Evolutionary conservation across 345 rosid genomes (phyloP).

Genomic region (Mangifera indica): DNA sequence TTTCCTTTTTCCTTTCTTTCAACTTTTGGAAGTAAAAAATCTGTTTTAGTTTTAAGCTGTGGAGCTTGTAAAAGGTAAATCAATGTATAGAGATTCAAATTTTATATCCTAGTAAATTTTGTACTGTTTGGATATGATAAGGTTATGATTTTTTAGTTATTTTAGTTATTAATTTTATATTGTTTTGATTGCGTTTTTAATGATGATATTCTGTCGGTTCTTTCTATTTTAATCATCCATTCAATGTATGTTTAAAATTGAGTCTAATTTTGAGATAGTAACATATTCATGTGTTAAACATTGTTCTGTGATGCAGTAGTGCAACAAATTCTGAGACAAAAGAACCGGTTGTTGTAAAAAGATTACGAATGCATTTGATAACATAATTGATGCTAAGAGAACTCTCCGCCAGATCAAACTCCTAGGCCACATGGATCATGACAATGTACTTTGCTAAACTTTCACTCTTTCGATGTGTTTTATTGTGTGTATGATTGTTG

Average conservation of each 20-base stretch:
- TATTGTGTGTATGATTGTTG: neutral
- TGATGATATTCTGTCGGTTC: neutral
- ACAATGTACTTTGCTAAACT: conserved; percentile 48
- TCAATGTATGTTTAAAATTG: neutral
- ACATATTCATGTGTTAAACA: neutral
- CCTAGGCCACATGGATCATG: conserved; percentile 86
- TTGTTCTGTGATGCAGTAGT: conserved; percentile 47
- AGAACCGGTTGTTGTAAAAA: conserved; percentile 92
- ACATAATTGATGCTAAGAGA: conserved; percentile 87
- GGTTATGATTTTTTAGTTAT: neutral
- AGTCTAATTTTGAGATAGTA: neutral
- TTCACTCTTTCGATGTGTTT: neutral
- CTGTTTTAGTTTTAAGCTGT: neutral
- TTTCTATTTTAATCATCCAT: neutral
- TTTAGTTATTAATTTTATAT: no score
- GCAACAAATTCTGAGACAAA: conserved; percentile 70
- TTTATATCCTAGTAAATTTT: neutral
- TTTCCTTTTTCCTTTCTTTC: neutral
- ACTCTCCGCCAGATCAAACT: conserved; percentile 92
- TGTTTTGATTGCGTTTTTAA: neutral
- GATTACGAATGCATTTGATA: conserved; percentile 87
- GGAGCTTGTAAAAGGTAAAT: neutral
- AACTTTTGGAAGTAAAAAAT: neutral
- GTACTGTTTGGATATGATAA: neutral
- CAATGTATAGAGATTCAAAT: neutral